phyloP scores from a whole-genome alignment of 2,329 filamentous ascomycete species.

The Massarina eburnea region DNA sequence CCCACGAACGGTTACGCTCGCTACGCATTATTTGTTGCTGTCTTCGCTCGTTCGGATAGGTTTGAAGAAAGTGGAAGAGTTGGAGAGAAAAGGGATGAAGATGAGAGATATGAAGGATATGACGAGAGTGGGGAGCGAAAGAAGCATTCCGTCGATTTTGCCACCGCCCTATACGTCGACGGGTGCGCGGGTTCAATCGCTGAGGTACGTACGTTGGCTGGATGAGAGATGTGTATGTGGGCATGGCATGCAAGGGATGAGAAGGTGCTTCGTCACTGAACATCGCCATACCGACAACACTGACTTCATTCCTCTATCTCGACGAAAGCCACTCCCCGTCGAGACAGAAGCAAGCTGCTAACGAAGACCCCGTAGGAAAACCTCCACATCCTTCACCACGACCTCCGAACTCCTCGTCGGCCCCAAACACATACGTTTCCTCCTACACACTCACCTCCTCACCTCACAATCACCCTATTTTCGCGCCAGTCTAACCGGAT shows the following conservation, averaged over 20 bases:
- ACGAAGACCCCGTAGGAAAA: slow-evolving; percentile 30
- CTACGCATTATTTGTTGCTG: background rate
- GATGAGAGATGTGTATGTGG: background rate
- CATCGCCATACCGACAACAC: background rate
- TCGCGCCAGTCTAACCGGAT: slow-evolving; percentile 51
- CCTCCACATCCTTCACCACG: slow-evolving; percentile 45
- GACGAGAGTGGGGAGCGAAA: background rate
- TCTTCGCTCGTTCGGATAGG: background rate
- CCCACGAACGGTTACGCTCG: background rate
- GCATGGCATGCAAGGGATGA: slow-evolving; percentile 17
- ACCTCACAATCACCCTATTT: slow-evolving; percentile 53
- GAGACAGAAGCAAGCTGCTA: background rate
- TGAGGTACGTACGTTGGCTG: slow-evolving; percentile 18
- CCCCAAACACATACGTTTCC: slow-evolving; percentile 43
- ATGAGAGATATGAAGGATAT: slow-evolving; percentile 10
- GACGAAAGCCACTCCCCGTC: too few relatives aligned
- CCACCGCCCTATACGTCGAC: slow-evolving; percentile 36
- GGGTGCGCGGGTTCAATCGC: slow-evolving; percentile 16
- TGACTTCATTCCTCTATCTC: too few relatives aligned
- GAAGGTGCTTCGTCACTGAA: background rate
- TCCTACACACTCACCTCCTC: slow-evolving; percentile 53
- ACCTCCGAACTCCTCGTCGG: slow-evolving; percentile 44
- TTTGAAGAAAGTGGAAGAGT: background rate
- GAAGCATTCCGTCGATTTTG: slow-evolving; percentile 20
- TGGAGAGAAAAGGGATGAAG: slow-evolving; percentile 4